Percentiles rank a stretch among this genome's conserved stretches.
These are phyloP conservation scores for Cutaneotrichosporon sp. DNA, from an alignment of 1,284 basidiomycete species.

Conservation along the genomic window DNA sequence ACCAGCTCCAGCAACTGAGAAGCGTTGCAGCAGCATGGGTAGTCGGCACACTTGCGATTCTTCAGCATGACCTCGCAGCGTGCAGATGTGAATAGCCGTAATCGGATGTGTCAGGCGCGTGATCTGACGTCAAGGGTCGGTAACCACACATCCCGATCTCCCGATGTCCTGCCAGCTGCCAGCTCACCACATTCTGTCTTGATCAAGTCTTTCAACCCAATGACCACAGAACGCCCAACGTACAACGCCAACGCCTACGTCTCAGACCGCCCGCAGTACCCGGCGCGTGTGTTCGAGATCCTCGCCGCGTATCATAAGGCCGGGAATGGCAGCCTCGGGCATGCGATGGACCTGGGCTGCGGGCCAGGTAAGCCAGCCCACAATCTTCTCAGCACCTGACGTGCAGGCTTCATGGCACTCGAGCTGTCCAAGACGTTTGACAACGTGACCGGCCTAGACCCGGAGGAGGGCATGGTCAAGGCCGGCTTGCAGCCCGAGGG, in stretches of 20 bases:
- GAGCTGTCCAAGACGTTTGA: slow-evolving; percentile 63
- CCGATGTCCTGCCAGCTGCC: neutral
- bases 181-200: neutral
- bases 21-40: too few relatives aligned
- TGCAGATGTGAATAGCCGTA: too few relatives aligned
- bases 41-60: too few relatives aligned
- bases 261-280: slow-evolving; percentile 35
- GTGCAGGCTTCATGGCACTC: slow-evolving; percentile 61
- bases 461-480: slow-evolving; percentile 70
- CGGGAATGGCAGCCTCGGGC: slow-evolving; percentile 27
- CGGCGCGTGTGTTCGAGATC: slow-evolving; percentile 30
- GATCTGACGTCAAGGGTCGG: neutral
- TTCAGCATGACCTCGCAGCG: too few relatives aligned
- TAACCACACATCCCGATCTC: neutral
- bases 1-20: too few relatives aligned
- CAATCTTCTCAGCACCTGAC: slow-evolving; percentile 37
- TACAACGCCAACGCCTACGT: slow-evolving; percentile 26
- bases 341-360: slow-evolving; percentile 71
- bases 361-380: slow-evolving; percentile 64
- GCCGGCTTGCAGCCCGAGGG: slow-evolving; percentile 56
- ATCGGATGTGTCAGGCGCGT: too few relatives aligned
- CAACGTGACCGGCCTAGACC: slow-evolving; percentile 71
- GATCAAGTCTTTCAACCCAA: neutral
- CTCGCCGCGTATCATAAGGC: slow-evolving; percentile 30
- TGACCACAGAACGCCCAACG: slow-evolving; percentile 11